Conservation (phyloP, 108 stramenopile species). For the Phaeodactylum tricornutum region DNA sequence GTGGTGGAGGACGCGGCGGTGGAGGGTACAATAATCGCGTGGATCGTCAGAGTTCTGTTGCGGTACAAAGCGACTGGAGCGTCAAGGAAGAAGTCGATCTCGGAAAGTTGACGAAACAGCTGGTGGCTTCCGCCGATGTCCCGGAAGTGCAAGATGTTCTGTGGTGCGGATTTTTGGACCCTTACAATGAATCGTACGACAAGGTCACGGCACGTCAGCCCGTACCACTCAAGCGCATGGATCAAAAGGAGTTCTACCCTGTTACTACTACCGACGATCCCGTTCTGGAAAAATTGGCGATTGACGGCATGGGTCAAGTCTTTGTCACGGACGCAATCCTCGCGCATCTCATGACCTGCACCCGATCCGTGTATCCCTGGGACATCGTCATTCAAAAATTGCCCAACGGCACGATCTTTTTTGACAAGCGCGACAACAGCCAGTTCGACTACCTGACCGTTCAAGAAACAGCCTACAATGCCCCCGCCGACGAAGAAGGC, state of each 20-base stretch:
- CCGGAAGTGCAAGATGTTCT: constrained; percentile 69
- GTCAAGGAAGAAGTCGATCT: constrained; percentile 93
- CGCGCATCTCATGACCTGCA: constrained; percentile 93
- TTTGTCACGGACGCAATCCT: constrained; percentile 95
- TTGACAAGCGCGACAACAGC: constrained; percentile 93
- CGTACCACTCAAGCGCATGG: constrained; percentile 57
- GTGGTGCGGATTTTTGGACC: constrained; percentile 91
- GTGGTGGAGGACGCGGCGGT: constrained; percentile 25
- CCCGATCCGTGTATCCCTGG: constrained; percentile 95
- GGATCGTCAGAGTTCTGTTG: constrained; percentile 74
- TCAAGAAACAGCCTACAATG: constrained; percentile 76
- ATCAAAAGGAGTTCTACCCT: constrained; percentile 89
- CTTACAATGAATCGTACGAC: constrained; percentile 92
- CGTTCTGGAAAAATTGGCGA: constrained; percentile 87
- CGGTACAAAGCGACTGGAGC: constrained; percentile 80
- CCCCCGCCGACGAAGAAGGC: constrained; percentile 62
- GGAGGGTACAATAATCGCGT: constrained; percentile 21
- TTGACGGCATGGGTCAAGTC: constrained; percentile 87
- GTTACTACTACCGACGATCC: constrained; percentile 98
- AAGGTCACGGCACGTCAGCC: constrained; percentile 70
- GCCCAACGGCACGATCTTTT: constrained; percentile 81
- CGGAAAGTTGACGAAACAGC: constrained; percentile 73
- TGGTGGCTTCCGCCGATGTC: constrained; percentile 16
- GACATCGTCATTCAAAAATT: constrained; percentile 94
- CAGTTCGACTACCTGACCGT: constrained; percentile 94